Base-by-base conservation (phyloP, 495 filamentous ascomycete species). In the Xeromyces bisporus region DNA sequence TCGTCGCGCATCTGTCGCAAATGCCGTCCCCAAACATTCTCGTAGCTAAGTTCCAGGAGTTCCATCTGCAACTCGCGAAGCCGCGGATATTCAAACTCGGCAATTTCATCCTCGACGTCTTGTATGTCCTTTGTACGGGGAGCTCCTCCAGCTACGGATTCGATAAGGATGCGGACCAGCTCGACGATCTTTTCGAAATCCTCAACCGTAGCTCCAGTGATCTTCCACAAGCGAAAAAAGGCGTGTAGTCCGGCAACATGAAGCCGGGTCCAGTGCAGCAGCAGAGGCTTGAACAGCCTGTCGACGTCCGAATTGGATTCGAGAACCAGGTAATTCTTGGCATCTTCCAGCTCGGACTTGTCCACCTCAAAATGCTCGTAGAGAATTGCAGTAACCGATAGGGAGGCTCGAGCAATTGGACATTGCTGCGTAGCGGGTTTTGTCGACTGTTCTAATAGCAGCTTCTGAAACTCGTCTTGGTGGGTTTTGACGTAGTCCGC, bases 291-390 rank as follows among this genome's bases (percentile, higher is more conserved):
- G 59, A 94, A 96, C 13, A 91, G 55, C 46, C 73, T 79, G 49
- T 99, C 89, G 39, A 91, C 70, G 26, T 80, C 73, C 17, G 77
- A 70, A 14, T 71, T 68, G 13, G 80, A 80, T 36, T 93, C 87
- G 27, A 89, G 53, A 2, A 76, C 52, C 35, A 80, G 62, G 38
- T 86, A 89, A 7, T 64, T 73, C 48, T 83, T 80, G 3, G 69
- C 59, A 40, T 93, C 86, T 37, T 87, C 80, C 35, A 77, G 55
- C 31, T 89, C 83, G 2, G 80, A 76, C 44, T 81, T 86, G 37
- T 89, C 82, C 18, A 93, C 78, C 36, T 92, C 81, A 39, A 99
- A 99, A 58, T 93, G 85, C 37, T 96, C 84, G 50, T 89, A 93
- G 9, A 99, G 56, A 9, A 91, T 80, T 16, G 71, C 66, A 2